These are phyloP conservation scores for Cenchrus purpureus DNA, from an alignment of 176 grass and related monocot genomes.

Conservation along the genomic window DNA sequence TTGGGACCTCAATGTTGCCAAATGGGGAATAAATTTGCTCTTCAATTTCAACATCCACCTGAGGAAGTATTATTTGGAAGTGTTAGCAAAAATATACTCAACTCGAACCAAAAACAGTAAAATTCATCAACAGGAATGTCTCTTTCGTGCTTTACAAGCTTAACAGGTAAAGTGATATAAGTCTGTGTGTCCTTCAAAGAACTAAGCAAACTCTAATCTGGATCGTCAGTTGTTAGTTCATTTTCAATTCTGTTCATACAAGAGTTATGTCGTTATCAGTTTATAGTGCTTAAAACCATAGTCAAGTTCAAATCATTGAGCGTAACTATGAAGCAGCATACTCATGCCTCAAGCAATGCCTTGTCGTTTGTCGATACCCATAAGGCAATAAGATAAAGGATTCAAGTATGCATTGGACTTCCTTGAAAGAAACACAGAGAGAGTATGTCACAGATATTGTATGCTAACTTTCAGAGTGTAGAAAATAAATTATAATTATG, in stretches of 20 bases:
- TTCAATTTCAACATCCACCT: slow-evolving; percentile 54
- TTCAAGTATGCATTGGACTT: neutral
- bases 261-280: neutral
- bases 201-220: neutral
- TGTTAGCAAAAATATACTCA: slow-evolving; percentile 18
- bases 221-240: neutral
- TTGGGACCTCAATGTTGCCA: slow-evolving; percentile 46
- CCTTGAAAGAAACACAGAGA: neutral
- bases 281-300: slow-evolving; percentile 5
- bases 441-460: neutral
- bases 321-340: slow-evolving; percentile 19
- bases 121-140: neutral
- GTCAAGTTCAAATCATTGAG: neutral
- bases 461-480: slow-evolving; percentile 2
- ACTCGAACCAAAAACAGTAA: neutral
- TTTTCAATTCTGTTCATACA: slow-evolving; percentile 16
- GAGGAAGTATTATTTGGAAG: slow-evolving; percentile 36
- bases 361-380: neutral
- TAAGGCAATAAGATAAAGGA: neutral
- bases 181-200: neutral
- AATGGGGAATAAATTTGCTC: slow-evolving; percentile 55
- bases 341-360: neutral
- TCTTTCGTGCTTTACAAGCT: neutral
- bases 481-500: neutral
- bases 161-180: neutral